Evolutionary conservation across 306 rosid genomes (phyloP).

Genomic region (Dalbergia oliveri): DNA sequence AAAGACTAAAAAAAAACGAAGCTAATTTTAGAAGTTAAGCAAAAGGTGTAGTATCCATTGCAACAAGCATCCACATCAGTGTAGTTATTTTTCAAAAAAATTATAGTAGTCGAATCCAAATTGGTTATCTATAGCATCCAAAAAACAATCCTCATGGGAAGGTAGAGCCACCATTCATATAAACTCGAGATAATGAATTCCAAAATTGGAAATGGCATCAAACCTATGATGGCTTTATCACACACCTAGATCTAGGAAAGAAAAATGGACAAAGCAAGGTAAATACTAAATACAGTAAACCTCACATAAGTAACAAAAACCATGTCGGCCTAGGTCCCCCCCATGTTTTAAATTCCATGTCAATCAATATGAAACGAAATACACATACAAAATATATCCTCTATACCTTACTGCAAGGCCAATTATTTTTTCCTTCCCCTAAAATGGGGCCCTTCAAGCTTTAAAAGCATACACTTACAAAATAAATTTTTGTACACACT

Average conservation of each 20-base stretch:
- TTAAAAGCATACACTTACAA: conserved; percentile 38
- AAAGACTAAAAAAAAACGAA: not conserved
- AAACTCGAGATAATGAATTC: conserved; percentile 6
- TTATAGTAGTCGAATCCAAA: not conserved
- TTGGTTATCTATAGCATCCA: conserved; percentile 12
- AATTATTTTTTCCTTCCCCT: not conserved
- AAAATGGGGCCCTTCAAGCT: conserved; percentile 33
- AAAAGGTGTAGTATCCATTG: not conserved
- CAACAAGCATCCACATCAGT: not conserved
- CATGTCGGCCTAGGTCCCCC: conserved; percentile 19
- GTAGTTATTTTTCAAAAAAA: not conserved
- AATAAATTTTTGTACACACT: conserved; percentile 35
- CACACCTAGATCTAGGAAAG: not conserved
- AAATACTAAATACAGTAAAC: not conserved
- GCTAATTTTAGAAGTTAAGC: not conserved
- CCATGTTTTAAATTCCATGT: not conserved
- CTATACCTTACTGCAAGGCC: conserved; percentile 9
- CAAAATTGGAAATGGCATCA: conserved; percentile 28
- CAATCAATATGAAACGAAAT: conserved; percentile 36
- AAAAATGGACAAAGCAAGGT: not conserved
- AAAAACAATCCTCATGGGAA: not conserved
- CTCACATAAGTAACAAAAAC: conserved; percentile 11
- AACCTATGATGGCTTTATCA: conserved; percentile 1
- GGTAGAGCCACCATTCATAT: conserved; percentile 4
- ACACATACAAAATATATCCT: not conserved